These are phyloP conservation scores for Metschnikowia reukaufii DNA, from an alignment of 805 yeast genomes.

Conservation along the genomic window DNA sequence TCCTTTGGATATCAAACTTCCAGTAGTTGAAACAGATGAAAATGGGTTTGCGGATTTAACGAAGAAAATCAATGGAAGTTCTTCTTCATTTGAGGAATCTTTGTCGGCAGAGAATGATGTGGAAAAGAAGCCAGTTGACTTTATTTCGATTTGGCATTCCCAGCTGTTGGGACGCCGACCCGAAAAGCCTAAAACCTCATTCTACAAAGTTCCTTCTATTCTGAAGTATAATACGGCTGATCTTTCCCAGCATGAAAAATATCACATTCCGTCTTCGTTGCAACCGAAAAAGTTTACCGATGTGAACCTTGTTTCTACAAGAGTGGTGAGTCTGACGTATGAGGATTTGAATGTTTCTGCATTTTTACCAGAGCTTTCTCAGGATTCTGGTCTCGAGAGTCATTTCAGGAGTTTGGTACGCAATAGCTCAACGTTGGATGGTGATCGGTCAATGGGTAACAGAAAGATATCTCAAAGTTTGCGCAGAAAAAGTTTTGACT, in stretches of 20 bases:
- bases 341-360: conserved; percentile 43
- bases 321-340: conserved; percentile 43
- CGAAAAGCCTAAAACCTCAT: conserved; percentile 5
- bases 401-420: conserved; percentile 37
- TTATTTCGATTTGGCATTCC: conserved; percentile 44
- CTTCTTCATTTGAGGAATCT: conserved; percentile 35
- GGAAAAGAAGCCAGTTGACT: conserved; percentile 29
- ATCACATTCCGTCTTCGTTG: conserved; percentile 28
- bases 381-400: conserved; percentile 48
- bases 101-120: conserved; percentile 44
- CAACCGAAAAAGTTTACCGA: conserved; percentile 37
- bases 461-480: background rate
- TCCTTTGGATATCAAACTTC: conserved; percentile 30
- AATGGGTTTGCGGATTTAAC: conserved; percentile 42
- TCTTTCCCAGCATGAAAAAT: conserved; percentile 13
- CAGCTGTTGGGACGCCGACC: conserved; percentile 26
- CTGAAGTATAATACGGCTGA: conserved; percentile 18
- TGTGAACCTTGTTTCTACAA: conserved; percentile 42
- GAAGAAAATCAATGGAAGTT: conserved; percentile 21
- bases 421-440: background rate
- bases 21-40: conserved; percentile 44
- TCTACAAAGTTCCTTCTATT: conserved; percentile 18
- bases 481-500: conserved; percentile 26
- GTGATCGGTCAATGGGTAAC: background rate
- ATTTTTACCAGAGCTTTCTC: conserved; percentile 48